Evolutionary conservation across 495 filamentous ascomycete genomes (phyloP).

Genomic region (Tuber microsphaerosporum): DNA sequence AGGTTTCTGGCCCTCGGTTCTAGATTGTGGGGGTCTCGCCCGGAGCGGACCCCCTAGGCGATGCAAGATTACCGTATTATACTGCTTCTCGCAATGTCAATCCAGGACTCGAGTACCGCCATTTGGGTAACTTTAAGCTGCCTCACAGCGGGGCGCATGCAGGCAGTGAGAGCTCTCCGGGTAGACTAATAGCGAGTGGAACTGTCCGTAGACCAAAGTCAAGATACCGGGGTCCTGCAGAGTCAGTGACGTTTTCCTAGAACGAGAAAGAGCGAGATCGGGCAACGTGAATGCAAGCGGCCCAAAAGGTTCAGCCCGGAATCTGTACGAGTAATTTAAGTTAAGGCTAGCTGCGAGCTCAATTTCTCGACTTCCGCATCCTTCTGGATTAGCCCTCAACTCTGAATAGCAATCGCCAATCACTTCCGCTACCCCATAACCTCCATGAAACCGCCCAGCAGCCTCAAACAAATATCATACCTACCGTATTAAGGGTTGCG

Average conservation of each 20-base stretch:
- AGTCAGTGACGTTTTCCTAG: neutral
- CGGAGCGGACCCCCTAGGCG: neutral
- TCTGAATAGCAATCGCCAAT: too few species aligned
- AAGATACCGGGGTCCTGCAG: neutral
- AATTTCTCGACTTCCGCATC: neutral
- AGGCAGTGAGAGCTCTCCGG: neutral
- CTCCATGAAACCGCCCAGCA: too few species aligned
- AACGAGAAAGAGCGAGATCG: neutral
- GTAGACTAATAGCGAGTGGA: neutral
- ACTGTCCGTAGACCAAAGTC: neutral
- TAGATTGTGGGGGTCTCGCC: too few species aligned
- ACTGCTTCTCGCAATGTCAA: too few species aligned
- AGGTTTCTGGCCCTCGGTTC: neutral
- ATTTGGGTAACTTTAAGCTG: neutral
- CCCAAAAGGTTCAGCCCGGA: too few species aligned
- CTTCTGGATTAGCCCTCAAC: too few species aligned
- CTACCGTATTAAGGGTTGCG: too few species aligned
- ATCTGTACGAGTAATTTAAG: neutral
- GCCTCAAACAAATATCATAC: too few species aligned
- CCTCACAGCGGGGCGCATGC: neutral
- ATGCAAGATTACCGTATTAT: neutral
- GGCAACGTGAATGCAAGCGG: too few species aligned
- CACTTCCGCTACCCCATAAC: too few species aligned
- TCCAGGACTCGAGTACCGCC: neutral
- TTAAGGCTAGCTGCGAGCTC: neutral